Percentiles rank a stretch among this genome's conserved stretches.
phyloP scores from a whole-genome alignment of 169 alveolate species.

The Prorocentrum cordatum region DNA sequence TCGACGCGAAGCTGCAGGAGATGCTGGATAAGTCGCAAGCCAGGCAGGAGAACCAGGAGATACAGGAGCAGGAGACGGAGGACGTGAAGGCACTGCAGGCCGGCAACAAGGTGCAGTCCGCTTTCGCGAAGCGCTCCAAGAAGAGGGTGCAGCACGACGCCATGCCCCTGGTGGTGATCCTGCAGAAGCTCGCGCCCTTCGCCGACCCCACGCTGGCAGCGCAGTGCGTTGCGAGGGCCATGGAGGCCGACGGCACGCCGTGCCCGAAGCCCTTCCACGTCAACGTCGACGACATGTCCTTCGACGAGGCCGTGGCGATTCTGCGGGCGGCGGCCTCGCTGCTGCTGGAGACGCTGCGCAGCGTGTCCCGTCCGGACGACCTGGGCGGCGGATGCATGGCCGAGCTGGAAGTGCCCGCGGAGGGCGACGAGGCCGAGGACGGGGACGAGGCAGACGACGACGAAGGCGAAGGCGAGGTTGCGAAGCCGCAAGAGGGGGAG shows the following conservation, averaged over 20 bases:
- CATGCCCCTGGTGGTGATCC: constrained; percentile 31
- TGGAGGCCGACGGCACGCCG: background rate
- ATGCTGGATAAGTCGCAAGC: constrained; percentile 7
- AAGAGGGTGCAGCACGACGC: constrained; percentile 34
- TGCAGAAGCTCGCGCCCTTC: constrained; percentile 70
- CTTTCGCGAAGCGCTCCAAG: constrained; percentile 35
- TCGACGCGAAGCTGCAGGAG: background rate
- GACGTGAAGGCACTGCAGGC: background rate
- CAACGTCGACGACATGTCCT: constrained; percentile 34
- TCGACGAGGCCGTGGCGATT: background rate
- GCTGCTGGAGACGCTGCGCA: constrained; percentile 31
- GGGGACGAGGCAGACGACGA: background rate
- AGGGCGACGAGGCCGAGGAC: background rate
- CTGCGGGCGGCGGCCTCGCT: background rate
- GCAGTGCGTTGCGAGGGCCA: constrained; percentile 20
- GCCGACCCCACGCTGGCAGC: constrained; percentile 66
- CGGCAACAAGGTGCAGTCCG: background rate
- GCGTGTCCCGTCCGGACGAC: constrained; percentile 39
- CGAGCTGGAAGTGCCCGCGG: background rate
- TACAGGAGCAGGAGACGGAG: background rate
- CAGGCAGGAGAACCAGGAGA: constrained; percentile 25
- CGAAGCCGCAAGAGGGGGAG: background rate
- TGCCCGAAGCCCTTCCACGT: background rate
- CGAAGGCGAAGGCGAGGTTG: constrained; percentile 1
- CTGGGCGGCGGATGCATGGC: constrained; percentile 54